phyloP scores from a whole-genome alignment of 2,329 filamentous ascomycete genomes.

The Trichoderma sp. region DNA sequence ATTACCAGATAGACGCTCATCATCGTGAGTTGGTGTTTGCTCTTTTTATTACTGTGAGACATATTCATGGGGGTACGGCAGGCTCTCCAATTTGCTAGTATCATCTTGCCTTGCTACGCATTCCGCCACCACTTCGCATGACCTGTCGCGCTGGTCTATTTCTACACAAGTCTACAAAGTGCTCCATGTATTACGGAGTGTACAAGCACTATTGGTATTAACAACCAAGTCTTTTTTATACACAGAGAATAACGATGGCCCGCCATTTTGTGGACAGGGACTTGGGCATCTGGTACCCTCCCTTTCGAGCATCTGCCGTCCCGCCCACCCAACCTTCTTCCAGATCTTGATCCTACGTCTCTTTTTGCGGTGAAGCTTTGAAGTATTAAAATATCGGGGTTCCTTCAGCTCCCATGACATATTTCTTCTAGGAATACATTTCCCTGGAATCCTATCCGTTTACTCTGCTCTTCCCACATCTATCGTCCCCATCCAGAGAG shows the following conservation, averaged over 20 bases:
- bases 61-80: neutral
- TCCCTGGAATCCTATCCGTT: neutral
- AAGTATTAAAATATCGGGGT: neutral
- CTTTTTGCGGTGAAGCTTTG: neutral
- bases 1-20: neutral
- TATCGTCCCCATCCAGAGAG: neutral
- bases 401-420: neutral
- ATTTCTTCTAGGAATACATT: too few species aligned
- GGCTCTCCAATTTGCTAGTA: neutral
- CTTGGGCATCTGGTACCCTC: neutral
- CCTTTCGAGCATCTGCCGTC: neutral
- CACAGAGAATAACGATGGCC: neutral
- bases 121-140: neutral
- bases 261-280: neutral
- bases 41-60: slow-evolving; percentile 14
- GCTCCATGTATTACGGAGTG: neutral
- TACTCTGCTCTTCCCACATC: neutral
- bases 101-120: neutral
- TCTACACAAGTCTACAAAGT: neutral
- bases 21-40: slow-evolving; percentile 7
- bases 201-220: neutral
- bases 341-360: neutral
- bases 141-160: neutral
- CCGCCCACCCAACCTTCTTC: neutral
- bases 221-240: neutral